Percentiles rank a stretch among this genome's conserved stretches.
Conservation (phyloP, 1,284 basidiomycete genomes). For the Tetrapyrgos nigripes region DNA sequence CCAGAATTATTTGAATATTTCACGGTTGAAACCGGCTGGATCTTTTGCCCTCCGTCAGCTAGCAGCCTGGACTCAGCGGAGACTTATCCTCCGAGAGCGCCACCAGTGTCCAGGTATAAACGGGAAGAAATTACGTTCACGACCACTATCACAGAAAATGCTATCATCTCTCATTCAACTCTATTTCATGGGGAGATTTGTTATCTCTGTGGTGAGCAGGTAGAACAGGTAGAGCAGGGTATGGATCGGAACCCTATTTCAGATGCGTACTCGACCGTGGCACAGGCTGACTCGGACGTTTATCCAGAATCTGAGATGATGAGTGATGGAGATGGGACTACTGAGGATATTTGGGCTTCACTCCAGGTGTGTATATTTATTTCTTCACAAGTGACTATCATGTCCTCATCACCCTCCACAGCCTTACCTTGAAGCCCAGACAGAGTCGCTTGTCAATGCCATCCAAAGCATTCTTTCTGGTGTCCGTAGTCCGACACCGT, state of each 20-base stretch:
- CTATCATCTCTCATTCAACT: background rate
- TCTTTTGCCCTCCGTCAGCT: background rate
- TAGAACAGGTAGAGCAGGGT: too few relatives aligned
- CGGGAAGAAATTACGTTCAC: background rate
- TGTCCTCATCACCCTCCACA: too few relatives aligned
- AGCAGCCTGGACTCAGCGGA: too few relatives aligned
- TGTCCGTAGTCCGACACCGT: conserved; percentile 91
- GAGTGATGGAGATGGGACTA: conserved; percentile 70
- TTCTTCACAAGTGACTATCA: background rate
- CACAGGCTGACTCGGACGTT: too few relatives aligned
- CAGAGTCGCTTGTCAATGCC: conserved; percentile 94
- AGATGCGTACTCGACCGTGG: too few relatives aligned
- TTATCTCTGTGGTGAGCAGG: background rate
- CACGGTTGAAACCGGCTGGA: background rate
- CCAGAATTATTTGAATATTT: background rate
- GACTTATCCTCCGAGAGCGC: too few relatives aligned
- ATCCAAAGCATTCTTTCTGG: conserved; percentile 95
- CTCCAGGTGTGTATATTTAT: conserved; percentile 65
- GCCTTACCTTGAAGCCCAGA: conserved; percentile 98
- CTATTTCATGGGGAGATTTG: background rate
- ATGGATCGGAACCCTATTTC: too few relatives aligned
- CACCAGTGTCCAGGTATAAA: background rate
- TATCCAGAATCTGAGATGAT: conserved; percentile 48
- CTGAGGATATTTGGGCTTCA: conserved; percentile 83
- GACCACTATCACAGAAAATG: background rate